A percentile compares a stretch with the other conserved stretches of the same genome.
Evolutionary conservation across 163 green algal species (phyloP).

Genomic region (Prototheca wickerhamii): DNA sequence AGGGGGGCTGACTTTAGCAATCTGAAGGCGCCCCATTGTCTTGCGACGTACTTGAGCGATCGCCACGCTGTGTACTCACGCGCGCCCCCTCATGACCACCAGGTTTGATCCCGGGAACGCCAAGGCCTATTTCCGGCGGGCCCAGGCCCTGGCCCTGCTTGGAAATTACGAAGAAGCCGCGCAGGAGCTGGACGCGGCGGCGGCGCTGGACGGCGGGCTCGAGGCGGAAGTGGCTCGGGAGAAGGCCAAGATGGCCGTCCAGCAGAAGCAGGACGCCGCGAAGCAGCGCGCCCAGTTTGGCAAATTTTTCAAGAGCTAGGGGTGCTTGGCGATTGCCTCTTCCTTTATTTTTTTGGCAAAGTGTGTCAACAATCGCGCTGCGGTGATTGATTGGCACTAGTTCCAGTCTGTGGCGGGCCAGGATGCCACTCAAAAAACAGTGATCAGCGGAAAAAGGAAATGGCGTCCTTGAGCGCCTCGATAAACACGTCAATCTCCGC

Average conservation of each 20-base stretch:
- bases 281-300: constrained; percentile 20
- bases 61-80: background rate
- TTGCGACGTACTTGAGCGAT: background rate
- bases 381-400: no score
- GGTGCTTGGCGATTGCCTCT: no score
- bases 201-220: constrained; percentile 12
- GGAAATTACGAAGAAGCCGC: constrained; percentile 25
- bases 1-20: background rate
- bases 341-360: no score
- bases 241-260: constrained; percentile 10
- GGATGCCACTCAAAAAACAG: background rate
- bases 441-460: constrained; percentile 71
- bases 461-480: constrained; percentile 66
- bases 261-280: constrained; percentile 6
- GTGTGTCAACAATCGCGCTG: no score
- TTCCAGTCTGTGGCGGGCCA: no score
- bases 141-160: constrained; percentile 12
- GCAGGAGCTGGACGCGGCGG: constrained; percentile 25
- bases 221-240: constrained; percentile 28
- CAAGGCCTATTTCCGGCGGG: constrained; percentile 43
- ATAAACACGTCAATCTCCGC: constrained; percentile 85
- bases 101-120: background rate
- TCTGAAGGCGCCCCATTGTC: background rate
- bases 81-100: background rate
- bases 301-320: constrained; percentile 29